Conservation (phyloP, 2,329 filamentous ascomycete species). For the Cladosporium halotolerans region DNA sequence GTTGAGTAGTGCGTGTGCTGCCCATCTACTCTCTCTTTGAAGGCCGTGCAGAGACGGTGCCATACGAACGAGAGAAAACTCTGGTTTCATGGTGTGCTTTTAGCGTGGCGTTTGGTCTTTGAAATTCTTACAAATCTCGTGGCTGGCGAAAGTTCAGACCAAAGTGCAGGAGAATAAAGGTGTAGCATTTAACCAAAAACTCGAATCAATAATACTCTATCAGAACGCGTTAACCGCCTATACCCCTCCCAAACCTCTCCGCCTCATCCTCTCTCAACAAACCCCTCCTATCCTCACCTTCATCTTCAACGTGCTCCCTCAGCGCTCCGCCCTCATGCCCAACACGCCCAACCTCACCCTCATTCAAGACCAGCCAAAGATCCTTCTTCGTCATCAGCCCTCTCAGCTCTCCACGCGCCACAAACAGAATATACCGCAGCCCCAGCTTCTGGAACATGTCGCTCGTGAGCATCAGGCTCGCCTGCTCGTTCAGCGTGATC, state of each 20-base stretch:
- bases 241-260: not conserved
- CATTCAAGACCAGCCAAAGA: slow-evolving; percentile 87
- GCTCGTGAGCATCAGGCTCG: slow-evolving; percentile 75
- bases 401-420: slow-evolving; percentile 71
- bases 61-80: no score
- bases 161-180: no score
- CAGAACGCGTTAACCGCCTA: no score
- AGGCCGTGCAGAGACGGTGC: no score
- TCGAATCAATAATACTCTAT: no score
- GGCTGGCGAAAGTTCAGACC: no score
- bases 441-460: slow-evolving; percentile 94
- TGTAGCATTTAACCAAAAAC: no score
- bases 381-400: slow-evolving; percentile 96
- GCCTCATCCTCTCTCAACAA: slow-evolving; percentile 23
- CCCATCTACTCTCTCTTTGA: no score
- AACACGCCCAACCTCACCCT: slow-evolving; percentile 48
- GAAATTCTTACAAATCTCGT: no score
- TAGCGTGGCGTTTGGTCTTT: no score
- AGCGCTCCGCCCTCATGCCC: slow-evolving; percentile 29
- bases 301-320: slow-evolving; percentile 31
- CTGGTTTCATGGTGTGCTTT: no score
- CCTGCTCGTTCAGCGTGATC: slow-evolving; percentile 74
- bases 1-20: no score
- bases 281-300: slow-evolving; percentile 35
- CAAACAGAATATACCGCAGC: slow-evolving; percentile 81